Evolutionary conservation across 2,329 filamentous ascomycete genomes (phyloP).

Genomic region (Diaporthe ampelina): DNA sequence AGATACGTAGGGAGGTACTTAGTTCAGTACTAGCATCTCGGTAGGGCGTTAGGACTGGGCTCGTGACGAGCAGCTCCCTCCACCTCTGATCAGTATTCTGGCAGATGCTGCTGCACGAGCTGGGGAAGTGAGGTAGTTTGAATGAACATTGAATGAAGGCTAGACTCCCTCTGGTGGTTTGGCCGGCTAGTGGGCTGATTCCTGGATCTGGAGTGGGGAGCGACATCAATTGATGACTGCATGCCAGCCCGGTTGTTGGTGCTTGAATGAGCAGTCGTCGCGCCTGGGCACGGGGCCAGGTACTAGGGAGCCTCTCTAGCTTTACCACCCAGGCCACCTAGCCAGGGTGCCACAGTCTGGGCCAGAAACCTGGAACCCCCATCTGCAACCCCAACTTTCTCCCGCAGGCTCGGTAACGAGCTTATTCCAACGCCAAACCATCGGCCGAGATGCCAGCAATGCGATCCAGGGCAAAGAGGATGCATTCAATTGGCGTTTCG

Average conservation of each 20-base stretch:
- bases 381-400: slow-evolving; percentile 33
- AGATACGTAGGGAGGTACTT: not conserved
- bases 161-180: not conserved
- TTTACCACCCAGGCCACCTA: not conserved
- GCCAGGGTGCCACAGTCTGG: slow-evolving; percentile 22
- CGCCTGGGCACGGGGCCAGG: not conserved
- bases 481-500: not conserved
- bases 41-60: not conserved
- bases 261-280: not conserved
- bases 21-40: not conserved
- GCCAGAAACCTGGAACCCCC: slow-evolving; percentile 19
- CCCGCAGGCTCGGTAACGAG: slow-evolving; percentile 27
- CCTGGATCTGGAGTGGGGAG: slow-evolving; percentile 16
- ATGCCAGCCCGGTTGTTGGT: not conserved
- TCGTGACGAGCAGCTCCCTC: not conserved
- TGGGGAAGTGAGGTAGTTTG: not conserved
- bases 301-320: not conserved
- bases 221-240: slow-evolving; percentile 8
- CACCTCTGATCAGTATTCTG: not conserved
- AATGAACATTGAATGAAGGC: not conserved
- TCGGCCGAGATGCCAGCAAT: not conserved
- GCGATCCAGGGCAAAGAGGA: not conserved
- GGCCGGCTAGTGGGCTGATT: slow-evolving; percentile 21
- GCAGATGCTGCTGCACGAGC: not conserved
- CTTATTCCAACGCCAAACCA: slow-evolving; percentile 34